phyloP scores from a whole-genome alignment of 1,284 basidiomycete species.

The Neonothopanus nambi region DNA sequence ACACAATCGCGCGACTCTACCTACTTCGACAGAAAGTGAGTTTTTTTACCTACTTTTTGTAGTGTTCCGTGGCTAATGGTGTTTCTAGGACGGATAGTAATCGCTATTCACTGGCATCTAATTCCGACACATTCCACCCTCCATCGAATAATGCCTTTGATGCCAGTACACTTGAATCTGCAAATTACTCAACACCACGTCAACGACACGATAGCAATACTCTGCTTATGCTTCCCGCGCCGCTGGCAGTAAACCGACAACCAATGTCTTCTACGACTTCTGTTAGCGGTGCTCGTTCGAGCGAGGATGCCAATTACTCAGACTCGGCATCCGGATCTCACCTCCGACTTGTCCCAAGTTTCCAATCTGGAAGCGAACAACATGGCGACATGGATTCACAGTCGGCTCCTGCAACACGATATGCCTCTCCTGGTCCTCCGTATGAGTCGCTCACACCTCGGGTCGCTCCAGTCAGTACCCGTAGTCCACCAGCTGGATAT shows the following conservation, averaged over 20 bases:
- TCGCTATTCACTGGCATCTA: slow-evolving; percentile 77
- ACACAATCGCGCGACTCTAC: slow-evolving; percentile 81
- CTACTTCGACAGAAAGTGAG: slow-evolving; percentile 67
- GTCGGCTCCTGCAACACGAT: slow-evolving; percentile 3
- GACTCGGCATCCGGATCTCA: slow-evolving; percentile 60
- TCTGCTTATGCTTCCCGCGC: slow-evolving; percentile 69
- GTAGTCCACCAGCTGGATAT: slow-evolving; percentile 6
- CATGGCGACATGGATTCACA: slow-evolving; percentile 40
- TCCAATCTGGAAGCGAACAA: slow-evolving; percentile 39
- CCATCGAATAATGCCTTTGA: slow-evolving; percentile 53
- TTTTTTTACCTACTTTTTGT: slow-evolving; percentile 19
- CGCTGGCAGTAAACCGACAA: slow-evolving; percentile 54
- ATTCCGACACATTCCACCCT: slow-evolving; percentile 63
- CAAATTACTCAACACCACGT: slow-evolving; percentile 39
- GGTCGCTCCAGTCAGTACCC: background rate
- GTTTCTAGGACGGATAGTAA: slow-evolving; percentile 47
- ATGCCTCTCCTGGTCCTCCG: slow-evolving; percentile 26
- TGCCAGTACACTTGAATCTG: slow-evolving; percentile 64
- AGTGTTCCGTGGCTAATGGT: slow-evolving; percentile 15
- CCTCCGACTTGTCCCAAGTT: slow-evolving; percentile 55
- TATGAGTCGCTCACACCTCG: slow-evolving; percentile 9
- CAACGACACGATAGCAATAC: slow-evolving; percentile 67
- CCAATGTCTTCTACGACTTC: slow-evolving; percentile 56
- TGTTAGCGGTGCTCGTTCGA: slow-evolving; percentile 59
- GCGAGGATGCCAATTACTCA: slow-evolving; percentile 61